These are phyloP conservation scores for Orbilia brochopaga DNA, from an alignment of 2,329 filamentous ascomycete species.

Conservation along the genomic window DNA sequence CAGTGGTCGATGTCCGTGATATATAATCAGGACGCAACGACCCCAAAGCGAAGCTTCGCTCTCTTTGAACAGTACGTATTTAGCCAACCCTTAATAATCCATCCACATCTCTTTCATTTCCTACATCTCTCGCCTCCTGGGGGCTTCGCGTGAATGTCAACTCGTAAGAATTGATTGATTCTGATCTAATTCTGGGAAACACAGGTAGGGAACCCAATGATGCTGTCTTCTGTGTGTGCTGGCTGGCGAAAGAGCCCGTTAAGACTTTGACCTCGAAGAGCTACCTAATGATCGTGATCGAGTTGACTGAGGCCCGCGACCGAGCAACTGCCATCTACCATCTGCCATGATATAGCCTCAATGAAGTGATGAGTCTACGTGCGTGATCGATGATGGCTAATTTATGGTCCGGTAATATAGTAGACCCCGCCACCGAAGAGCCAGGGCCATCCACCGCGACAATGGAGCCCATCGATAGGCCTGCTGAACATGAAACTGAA, in stretches of 20 bases:
- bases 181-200: conserved; percentile 47
- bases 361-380: conserved; percentile 15
- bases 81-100: conserved; percentile 51
- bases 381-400: conserved; percentile 23
- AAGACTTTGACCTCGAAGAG: conserved; percentile 14
- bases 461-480: conserved; percentile 42
- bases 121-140: conserved; percentile 20
- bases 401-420: conserved; percentile 23
- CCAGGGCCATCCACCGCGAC: conserved; percentile 37
- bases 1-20: conserved; percentile 40
- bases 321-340: conserved; percentile 7
- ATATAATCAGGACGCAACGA: conserved; percentile 35
- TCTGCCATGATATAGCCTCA: conserved; percentile 10
- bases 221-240: conserved; percentile 50
- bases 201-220: conserved; percentile 48
- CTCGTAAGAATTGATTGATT: conserved; percentile 42
- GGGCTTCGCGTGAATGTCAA: conserved; percentile 35
- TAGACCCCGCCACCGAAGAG: conserved; percentile 46
- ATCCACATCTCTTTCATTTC: conserved; percentile 17
- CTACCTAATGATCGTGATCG: conserved; percentile 35
- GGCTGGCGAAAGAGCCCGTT: conserved; percentile 7
- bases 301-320: conserved; percentile 12
- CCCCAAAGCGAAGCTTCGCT: conserved; percentile 36
- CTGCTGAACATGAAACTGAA: conserved; percentile 42
- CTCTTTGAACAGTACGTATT: conserved; percentile 50